Evolutionary conservation across 768 basidiomycete genomes (phyloP).

Genomic region (Tubosaeta sp.): DNA sequence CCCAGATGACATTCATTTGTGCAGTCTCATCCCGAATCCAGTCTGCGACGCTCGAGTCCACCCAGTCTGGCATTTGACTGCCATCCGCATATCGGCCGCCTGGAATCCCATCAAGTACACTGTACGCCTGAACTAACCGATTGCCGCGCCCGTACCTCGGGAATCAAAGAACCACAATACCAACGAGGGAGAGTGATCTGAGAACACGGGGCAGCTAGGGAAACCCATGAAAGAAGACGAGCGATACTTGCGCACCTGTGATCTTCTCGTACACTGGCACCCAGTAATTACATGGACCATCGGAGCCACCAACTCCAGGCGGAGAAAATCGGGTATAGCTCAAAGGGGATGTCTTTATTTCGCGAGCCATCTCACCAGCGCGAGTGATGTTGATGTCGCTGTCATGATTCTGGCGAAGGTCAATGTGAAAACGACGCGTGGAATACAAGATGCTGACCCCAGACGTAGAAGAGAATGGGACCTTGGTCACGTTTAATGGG

Average conservation of each 20-base stretch:
- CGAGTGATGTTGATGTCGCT: conserved; percentile 72
- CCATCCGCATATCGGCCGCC: conserved; percentile 50
- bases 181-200: conserved; percentile 45
- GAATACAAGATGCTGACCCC: conserved; percentile 44
- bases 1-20: conserved; percentile 57
- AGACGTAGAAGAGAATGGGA: conserved; percentile 67
- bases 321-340: conserved; percentile 65
- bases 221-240: not conserved
- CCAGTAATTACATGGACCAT: conserved; percentile 73
- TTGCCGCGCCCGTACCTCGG: conserved; percentile 38
- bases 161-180: conserved; percentile 79
- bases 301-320: conserved; percentile 55
- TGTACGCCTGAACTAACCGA: not conserved
- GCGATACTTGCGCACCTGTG: conserved; percentile 24
- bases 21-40: conserved; percentile 57
- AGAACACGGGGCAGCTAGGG: not conserved
- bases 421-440: not conserved
- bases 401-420: conserved; percentile 59
- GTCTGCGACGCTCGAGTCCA: conserved; percentile 54
- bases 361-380: conserved; percentile 58
- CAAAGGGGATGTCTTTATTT: conserved; percentile 47
- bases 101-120: conserved; percentile 8
- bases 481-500: conserved; percentile 50
- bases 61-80: conserved; percentile 58
- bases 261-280: conserved; percentile 53